A percentile compares a stretch with the other conserved stretches of the same genome.
phyloP scores from a whole-genome alignment of 441 rosid genomes.

The Mallotus japonicus region DNA sequence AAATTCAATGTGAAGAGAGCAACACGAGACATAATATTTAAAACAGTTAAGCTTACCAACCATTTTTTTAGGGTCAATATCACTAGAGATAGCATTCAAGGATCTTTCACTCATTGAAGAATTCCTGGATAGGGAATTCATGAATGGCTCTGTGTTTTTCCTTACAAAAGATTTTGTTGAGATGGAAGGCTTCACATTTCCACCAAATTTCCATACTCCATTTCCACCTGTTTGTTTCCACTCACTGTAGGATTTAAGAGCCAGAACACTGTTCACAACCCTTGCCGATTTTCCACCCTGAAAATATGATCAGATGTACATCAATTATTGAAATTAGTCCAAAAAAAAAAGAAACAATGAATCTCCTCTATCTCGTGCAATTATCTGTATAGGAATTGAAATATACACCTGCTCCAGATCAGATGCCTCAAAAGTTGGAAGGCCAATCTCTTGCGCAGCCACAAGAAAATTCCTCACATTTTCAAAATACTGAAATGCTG shows the following conservation, averaged over 20 bases:
- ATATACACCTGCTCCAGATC: conserved; percentile 86
- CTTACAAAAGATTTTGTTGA: conserved; percentile 69
- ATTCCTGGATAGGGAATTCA: conserved; percentile 63
- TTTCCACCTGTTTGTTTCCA: conserved; percentile 88
- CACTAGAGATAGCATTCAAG: conserved; percentile 31
- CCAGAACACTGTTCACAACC: conserved; percentile 81
- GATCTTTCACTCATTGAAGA: conserved; percentile 54
- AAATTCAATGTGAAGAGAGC: conserved; percentile 10
- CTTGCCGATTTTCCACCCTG: conserved; percentile 95
- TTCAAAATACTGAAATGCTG: conserved; percentile 96
- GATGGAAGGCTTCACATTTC: conserved; percentile 59
- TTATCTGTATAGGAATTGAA: neutral
- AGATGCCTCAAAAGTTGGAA: conserved; percentile 95
- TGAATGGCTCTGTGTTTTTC: conserved; percentile 80
- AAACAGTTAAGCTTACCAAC: conserved; percentile 46
- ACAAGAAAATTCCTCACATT: conserved; percentile 95
- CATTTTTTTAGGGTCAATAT: conserved; percentile 59
- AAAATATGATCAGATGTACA: conserved; percentile 12
- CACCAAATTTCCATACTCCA: conserved; percentile 95
- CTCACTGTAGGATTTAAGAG: conserved; percentile 76
- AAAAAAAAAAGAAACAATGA: neutral
- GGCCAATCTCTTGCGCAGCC: conserved; percentile 70
- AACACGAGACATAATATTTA: neutral
- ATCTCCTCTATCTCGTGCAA: neutral
- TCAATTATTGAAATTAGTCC: neutral